Conservation (phyloP, 331 rosid genomes). For the Malus hybrid region DNA sequence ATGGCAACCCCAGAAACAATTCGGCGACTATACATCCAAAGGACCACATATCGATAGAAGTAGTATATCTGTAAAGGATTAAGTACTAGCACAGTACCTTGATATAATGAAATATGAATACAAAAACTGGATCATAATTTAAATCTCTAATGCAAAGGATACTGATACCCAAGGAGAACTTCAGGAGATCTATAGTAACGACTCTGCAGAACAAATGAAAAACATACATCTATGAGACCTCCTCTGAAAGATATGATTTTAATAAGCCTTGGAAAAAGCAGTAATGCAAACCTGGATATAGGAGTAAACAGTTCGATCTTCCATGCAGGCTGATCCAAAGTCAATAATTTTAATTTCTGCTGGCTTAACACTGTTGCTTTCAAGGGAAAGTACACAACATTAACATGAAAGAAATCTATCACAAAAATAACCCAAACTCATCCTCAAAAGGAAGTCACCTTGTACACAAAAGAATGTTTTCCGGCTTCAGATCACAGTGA, state of each 20-base stretch:
- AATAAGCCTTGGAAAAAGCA: constrained; percentile 1
- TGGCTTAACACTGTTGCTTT: constrained; percentile 59
- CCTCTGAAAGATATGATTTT: constrained; percentile 10
- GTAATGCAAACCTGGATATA: constrained; percentile 75
- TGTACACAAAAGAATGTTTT: constrained; percentile 87
- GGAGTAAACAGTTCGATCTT: constrained; percentile 95
- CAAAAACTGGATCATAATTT: background rate
- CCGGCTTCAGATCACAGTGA: constrained; percentile 99
- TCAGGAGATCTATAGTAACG: constrained; percentile 98
- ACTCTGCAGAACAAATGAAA: constrained; percentile 56
- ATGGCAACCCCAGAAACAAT: constrained; percentile 90
- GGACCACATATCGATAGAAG: constrained; percentile 99
- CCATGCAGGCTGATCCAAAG: constrained; percentile 99
- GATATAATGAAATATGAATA: constrained; percentile 2
- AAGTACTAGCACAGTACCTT: constrained; percentile 30
- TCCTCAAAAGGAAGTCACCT: constrained; percentile 49
- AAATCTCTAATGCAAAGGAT: constrained; percentile 45
- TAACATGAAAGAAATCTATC: constrained; percentile 24
- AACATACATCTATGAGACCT: constrained; percentile 10
- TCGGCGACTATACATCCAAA: constrained; percentile 99
- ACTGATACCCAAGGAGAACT: constrained; percentile 99
- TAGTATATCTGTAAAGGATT: constrained; percentile 61
- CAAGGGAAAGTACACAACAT: constrained; percentile 20
- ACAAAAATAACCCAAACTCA: constrained; percentile 6
- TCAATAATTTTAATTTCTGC: constrained; percentile 93